Evolutionary conservation across 176 grass and related monocot genomes (phyloP), one percentile per base, ranked within the genome.

Genomic region (Musa itinerans): DNA sequence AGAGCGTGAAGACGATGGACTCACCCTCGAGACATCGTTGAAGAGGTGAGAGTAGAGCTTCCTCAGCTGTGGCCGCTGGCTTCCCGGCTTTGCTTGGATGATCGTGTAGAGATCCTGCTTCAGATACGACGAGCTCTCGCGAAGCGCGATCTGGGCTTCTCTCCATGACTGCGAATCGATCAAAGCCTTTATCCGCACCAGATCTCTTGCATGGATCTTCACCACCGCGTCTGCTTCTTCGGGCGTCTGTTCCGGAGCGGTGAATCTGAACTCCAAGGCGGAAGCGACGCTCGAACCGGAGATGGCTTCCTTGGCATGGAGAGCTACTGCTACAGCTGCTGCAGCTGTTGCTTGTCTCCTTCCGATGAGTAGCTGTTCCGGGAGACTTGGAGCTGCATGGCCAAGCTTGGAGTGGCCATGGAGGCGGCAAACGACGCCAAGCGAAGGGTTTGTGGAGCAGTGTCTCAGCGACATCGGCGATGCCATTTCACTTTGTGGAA

Each of bases 21-120:
- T 77, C 63, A 89, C 90, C 43, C 25, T 81, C 3, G 84, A 90
- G 61, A 89, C 90, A 76, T 49, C 89, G 81, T 99, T 86, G 75
- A 99, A 99, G 78, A 99, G 84, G 73, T 82, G 11, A 78, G 82
- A 91, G 72, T 99, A 92, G 64, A 99, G 86, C 73, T 80, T 71
- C 66, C 95, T 81, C 71, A 94, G 90, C 61, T 89, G 83, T 14
- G 87, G 71, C 25, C 88, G 85, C 69, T 69, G 72, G 63, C 54
- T 78, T 17, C 74, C 72, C 2, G 86, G 80, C 11, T 63, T 91
- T 24, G 73, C 85, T 69, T 94, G 88, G 73, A 99, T 99, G 71
- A 99, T 94, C 14, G 90, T 86, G 84, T 93, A 94, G 9, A 99
- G 74, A 81, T 99, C 95, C 70, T 89, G 88, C 84, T 87, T 94